Evolutionary conservation across 208 protist species (phyloP).

Genomic region (Crithidia sp.): DNA sequence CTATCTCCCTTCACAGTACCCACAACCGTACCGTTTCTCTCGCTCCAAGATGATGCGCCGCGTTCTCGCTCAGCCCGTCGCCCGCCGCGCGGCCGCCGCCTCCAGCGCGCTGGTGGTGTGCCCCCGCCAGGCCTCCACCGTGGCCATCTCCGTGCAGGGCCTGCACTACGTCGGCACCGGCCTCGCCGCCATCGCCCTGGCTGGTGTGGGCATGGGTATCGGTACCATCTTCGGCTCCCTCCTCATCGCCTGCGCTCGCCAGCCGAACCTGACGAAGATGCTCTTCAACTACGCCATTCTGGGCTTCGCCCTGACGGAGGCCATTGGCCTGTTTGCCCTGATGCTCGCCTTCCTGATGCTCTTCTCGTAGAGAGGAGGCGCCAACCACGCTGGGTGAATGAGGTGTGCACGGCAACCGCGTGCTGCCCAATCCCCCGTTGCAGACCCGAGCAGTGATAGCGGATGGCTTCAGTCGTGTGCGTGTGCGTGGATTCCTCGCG

Average conservation of each 20-base stretch:
- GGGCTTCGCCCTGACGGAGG: conserved; percentile 85
- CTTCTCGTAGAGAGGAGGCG: conserved; percentile 71
- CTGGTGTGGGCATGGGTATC: conserved; percentile 72
- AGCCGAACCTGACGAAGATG: conserved; percentile 81
- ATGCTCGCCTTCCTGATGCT: conserved; percentile 91
- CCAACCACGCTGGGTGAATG: background rate
- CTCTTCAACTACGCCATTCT: conserved; percentile 89
- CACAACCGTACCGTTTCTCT: conserved; percentile 2
- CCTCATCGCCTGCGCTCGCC: conserved; percentile 70
- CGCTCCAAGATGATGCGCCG: conserved; percentile 70
- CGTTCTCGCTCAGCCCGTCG: conserved; percentile 43
- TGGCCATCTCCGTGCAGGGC: conserved; percentile 73
- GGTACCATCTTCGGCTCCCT: conserved; percentile 77
- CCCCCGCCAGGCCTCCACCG: conserved; percentile 61
- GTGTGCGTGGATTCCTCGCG: no score
- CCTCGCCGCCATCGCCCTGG: conserved; percentile 77
- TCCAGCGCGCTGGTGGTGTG: conserved; percentile 42
- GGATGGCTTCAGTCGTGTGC: no score
- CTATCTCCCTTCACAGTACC: background rate
- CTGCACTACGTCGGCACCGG: conserved; percentile 82
- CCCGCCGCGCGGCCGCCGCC: conserved; percentile 39
- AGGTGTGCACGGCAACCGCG: background rate
- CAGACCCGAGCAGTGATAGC: no score
- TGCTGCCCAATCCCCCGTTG: no score
- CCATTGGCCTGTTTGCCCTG: conserved; percentile 85